Evolutionary conservation across 805 yeast species (phyloP).

Genomic region (Myxozyma lipomycoides): DNA sequence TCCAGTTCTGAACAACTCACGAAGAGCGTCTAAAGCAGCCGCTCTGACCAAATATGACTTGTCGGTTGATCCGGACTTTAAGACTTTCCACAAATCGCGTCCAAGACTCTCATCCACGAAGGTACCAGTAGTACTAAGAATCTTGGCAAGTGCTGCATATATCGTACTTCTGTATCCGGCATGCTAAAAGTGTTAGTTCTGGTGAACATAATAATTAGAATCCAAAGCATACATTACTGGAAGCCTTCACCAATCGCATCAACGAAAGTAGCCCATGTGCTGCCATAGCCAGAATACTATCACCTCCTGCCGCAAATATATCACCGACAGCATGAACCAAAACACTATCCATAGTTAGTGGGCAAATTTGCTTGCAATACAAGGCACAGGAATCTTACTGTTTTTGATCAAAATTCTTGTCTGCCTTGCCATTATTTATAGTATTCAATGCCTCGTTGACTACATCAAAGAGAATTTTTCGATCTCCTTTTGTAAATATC

Average conservation of each 20-base stretch:
- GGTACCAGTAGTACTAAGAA: slow-evolving; percentile 31
- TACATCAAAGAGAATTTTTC: slow-evolving; percentile 32
- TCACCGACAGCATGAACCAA: slow-evolving; percentile 31
- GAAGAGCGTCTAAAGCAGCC: slow-evolving; percentile 32
- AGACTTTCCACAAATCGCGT: slow-evolving; percentile 36
- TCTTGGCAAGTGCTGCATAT: slow-evolving; percentile 27
- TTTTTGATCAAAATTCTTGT: slow-evolving; percentile 33
- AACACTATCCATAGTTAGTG: not conserved
- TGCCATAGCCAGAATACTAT: slow-evolving; percentile 34
- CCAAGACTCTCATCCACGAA: slow-evolving; percentile 35
- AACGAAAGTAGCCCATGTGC: slow-evolving; percentile 35
- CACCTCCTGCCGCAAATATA: slow-evolving; percentile 33
- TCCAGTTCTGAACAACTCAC: slow-evolving; percentile 18
- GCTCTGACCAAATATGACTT: slow-evolving; percentile 33
- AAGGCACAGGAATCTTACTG: too few species aligned
- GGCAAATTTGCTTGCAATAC: too few species aligned
- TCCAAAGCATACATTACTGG: slow-evolving; percentile 24
- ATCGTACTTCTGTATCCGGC: slow-evolving; percentile 33
- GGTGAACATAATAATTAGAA: not conserved
- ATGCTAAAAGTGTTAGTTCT: slow-evolving; percentile 12
- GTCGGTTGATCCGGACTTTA: slow-evolving; percentile 31
- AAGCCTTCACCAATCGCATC: slow-evolving; percentile 29
- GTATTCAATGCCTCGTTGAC: slow-evolving; percentile 28
- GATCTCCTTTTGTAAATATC: slow-evolving; percentile 21
- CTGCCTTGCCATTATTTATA: slow-evolving; percentile 31